Evolutionary conservation across 495 filamentous ascomycete genomes (phyloP), one percentile per base, ranked within the genome.

Genomic region (Ramalina peruviana): DNA sequence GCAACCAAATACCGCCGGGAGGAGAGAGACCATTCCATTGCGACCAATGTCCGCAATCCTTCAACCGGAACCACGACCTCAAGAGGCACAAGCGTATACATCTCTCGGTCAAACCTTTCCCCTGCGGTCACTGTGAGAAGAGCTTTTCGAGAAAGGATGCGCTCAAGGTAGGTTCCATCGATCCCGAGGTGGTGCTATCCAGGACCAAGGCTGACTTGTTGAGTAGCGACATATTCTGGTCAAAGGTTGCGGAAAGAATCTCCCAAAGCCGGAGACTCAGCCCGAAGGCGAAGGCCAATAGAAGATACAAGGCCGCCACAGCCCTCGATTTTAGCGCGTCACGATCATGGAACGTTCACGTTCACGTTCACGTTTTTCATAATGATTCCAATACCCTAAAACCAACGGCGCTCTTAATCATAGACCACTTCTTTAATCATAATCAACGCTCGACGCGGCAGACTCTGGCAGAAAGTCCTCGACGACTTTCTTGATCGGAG

Each of bases 61-160:
- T 98, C 73, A 98, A 94, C 62, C 74, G 92, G 6, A 98, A 98
- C 49, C 93, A 98, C 60, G 93, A 98, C 60, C 68, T 98, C 48
- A 98, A 98, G 64, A 77, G 92, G 40, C 92, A 98, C 58, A 94
- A 94, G 64, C 71, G 88, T 49, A 98, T 98, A 49, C 92, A 98
- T 65, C 67, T 97, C 43, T 85, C 88, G 0, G 85, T 97, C 43
- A 98, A 98, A 71, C 92, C 92, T 0, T 97, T 88, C 63, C 89
- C 92, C 0, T 98, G 92, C 60, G 74, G 65, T 11, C 81, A 86
- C 57, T 98, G 92, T 60, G 88, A 95, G 30, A 98, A 97, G 77
- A 92, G 86, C 64, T 98, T 98, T 57, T 94, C 87, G 17, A 71
- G 92, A 38, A 98, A 96, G 64, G 92, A 98, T 71, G 92, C 92